Conservation (phyloP, 2,329 filamentous ascomycete genomes). For the Myriosclerotinia duriaeana region DNA sequence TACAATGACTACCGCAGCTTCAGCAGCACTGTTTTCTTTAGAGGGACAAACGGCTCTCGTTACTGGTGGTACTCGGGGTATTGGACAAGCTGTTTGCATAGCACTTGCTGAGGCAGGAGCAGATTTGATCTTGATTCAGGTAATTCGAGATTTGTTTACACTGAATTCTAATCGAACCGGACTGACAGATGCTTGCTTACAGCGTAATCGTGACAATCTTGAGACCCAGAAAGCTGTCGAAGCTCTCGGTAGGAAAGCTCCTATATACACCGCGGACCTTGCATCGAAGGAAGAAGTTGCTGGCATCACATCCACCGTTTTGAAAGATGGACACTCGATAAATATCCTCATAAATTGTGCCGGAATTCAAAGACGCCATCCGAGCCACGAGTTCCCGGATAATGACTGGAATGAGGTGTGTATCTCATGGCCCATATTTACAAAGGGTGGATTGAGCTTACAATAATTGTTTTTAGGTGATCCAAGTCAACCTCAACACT, state of each 20-base stretch:
- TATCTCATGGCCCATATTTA: constrained; percentile 62
- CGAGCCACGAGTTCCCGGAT: constrained; percentile 44
- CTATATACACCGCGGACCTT: constrained; percentile 70
- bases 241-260: constrained; percentile 63
- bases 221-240: constrained; percentile 62
- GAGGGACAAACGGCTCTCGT: constrained; percentile 43
- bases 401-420: constrained; percentile 45
- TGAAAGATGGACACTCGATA: constrained; percentile 50
- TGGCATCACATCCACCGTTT: constrained; percentile 58
- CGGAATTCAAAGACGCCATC: constrained; percentile 42
- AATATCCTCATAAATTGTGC: constrained; percentile 50
- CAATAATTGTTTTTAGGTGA: constrained; percentile 46
- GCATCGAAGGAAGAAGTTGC: constrained; percentile 59
- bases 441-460: constrained; percentile 44
- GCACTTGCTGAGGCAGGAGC: constrained; percentile 44
- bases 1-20: constrained; percentile 34
- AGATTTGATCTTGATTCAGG: constrained; percentile 45
- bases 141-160: constrained; percentile 27
- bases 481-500: constrained; percentile 82
- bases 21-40: constrained; percentile 39
- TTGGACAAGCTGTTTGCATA: constrained; percentile 43
- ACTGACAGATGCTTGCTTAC: background rate
- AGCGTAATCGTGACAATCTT: constrained; percentile 38
- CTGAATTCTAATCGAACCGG: too few relatives aligned
- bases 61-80: constrained; percentile 44